phyloP scores from a whole-genome alignment of 352 stramenopile species.

The Globisporangium splendens region DNA sequence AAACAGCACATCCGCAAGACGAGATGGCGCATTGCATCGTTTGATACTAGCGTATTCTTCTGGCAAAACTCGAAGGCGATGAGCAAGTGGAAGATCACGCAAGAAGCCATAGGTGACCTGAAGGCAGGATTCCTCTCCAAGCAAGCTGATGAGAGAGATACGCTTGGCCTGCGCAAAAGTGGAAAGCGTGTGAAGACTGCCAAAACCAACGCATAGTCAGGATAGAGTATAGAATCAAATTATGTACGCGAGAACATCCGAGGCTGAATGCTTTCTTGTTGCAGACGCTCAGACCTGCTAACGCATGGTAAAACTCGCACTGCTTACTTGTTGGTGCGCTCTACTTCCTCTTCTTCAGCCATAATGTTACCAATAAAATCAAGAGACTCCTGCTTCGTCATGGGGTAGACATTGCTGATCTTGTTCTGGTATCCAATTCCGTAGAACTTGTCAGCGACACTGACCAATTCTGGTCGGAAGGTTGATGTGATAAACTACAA shows the following conservation, averaged over 20 bases:
- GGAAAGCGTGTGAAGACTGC: conserved; percentile 59
- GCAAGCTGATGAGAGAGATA: conserved; percentile 68
- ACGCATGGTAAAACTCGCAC: neutral
- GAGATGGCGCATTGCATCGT: conserved; percentile 89
- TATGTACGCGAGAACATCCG: neutral
- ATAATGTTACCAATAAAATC: conserved; percentile 95
- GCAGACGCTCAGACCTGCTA: neutral
- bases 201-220: conserved; percentile 16
- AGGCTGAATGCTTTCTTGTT: neutral
- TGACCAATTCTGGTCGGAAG: conserved; percentile 99
- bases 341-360: conserved; percentile 82
- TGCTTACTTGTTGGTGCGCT: conserved; percentile 23
- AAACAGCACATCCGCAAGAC: conserved; percentile 89
- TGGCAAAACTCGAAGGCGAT: conserved; percentile 89
- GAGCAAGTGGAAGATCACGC: conserved; percentile 65
- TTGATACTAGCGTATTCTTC: conserved; percentile 96
- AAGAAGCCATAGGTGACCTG: conserved; percentile 46
- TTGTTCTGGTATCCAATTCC: conserved; percentile 99
- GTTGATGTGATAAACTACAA: conserved; percentile 97
- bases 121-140: conserved; percentile 73
- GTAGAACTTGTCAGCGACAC: conserved; percentile 96
- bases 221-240: conserved; percentile 5
- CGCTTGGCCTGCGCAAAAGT: conserved; percentile 61
- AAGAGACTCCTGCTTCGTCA: conserved; percentile 96
- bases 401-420: conserved; percentile 91